Evolutionary conservation across 768 basidiomycete species (phyloP).

Genomic region (Xerocomellus chrysenteron): DNA sequence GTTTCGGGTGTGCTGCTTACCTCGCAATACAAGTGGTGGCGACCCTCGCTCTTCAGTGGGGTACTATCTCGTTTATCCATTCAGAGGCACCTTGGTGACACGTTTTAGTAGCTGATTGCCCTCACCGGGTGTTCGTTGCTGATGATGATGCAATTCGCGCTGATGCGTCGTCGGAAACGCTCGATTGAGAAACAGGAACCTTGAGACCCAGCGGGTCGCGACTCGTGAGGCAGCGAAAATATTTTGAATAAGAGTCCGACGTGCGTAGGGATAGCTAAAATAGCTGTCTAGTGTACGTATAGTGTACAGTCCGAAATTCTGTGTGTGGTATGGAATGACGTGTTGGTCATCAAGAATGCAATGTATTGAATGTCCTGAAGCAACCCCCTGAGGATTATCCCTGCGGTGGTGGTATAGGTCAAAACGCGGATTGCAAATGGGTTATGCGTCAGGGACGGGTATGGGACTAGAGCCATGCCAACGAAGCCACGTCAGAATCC

Average conservation of each 20-base stretch:
- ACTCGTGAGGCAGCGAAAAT: not conserved
- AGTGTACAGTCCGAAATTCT: not conserved
- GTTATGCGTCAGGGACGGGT: constrained; percentile 75
- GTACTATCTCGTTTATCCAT: constrained; percentile 13
- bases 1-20: constrained; percentile 59
- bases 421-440: constrained; percentile 47
- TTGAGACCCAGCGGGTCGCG: not conserved
- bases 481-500: not conserved
- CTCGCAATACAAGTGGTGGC: constrained; percentile 53
- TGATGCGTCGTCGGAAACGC: constrained; percentile 1
- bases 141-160: constrained; percentile 5
- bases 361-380: constrained; percentile 57
- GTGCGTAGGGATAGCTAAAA: not conserved
- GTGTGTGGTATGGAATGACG: not conserved
- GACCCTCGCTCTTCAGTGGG: constrained; percentile 51
- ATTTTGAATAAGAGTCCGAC: not conserved
- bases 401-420: constrained; percentile 57
- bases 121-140: constrained; percentile 6
- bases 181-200: not conserved
- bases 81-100: not conserved
- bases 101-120: constrained; percentile 2
- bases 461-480: constrained; percentile 54
- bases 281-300: not conserved
- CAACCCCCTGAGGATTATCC: constrained; percentile 47
- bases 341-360: constrained; percentile 41